phyloP scores from a whole-genome alignment of 495 filamentous ascomycete species.

The Penicillium manginii region DNA sequence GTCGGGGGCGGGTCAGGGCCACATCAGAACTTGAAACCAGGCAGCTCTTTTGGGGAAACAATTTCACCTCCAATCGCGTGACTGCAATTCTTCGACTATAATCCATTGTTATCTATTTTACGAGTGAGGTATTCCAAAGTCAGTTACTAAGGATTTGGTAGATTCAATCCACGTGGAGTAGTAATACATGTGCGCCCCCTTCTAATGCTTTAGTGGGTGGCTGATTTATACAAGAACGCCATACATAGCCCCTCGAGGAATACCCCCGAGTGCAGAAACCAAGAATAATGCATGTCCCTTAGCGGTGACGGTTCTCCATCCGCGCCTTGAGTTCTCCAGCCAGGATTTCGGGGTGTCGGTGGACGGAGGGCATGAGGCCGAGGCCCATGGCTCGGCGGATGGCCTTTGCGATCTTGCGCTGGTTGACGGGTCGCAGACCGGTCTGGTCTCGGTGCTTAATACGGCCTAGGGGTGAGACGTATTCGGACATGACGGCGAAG shows the following conservation, averaged over 20 bases:
- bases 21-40: not conserved
- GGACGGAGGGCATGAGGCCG: conserved; percentile 90
- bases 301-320: conserved; percentile 26
- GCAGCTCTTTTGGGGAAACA: too few species aligned
- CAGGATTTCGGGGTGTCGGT: conserved; percentile 89
- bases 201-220: conserved; percentile 6
- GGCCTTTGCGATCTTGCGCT: conserved; percentile 89
- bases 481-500: conserved; percentile 90
- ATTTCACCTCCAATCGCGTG: too few species aligned
- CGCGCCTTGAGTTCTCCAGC: conserved; percentile 40
- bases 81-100: too few species aligned
- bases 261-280: conserved; percentile 3
- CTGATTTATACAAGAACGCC: conserved; percentile 27
- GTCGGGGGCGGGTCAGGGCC: conserved; percentile 21
- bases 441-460: conserved; percentile 77
- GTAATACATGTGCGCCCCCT: conserved; percentile 30
- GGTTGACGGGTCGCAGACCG: conserved; percentile 84
- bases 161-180: conserved; percentile 28
- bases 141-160: not conserved
- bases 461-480: conserved; percentile 78
- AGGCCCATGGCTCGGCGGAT: conserved; percentile 85
- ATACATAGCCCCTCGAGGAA: conserved; percentile 6
- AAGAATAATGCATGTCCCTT: conserved; percentile 2
- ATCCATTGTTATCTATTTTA: too few species aligned
- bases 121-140: too few species aligned